A percentile compares a stretch with the other conserved stretches of the same genome.
phyloP scores from a whole-genome alignment of 2,329 filamentous ascomycete genomes.

The Tympanopsis confertula region DNA sequence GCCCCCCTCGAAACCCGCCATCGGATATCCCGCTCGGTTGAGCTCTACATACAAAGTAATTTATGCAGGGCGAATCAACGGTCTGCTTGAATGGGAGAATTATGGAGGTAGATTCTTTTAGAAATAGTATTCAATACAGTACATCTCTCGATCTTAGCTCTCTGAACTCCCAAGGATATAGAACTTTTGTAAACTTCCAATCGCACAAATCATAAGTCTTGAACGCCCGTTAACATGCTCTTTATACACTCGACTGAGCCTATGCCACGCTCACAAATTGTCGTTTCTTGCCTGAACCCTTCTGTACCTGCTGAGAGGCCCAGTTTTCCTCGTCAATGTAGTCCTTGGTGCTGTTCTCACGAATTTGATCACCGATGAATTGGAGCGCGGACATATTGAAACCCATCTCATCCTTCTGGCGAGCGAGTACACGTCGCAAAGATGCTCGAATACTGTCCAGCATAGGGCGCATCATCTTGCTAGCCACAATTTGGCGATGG shows the following conservation, averaged over 20 bases:
- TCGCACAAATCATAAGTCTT: no score
- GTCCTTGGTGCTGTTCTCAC: conserved; percentile 60
- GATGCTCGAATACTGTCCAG: conserved; percentile 68
- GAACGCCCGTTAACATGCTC: no score
- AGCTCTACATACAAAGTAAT: no score
- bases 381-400: conserved; percentile 81
- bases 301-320: conserved; percentile 38
- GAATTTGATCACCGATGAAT: conserved; percentile 64
- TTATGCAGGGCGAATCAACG: no score
- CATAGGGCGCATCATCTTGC: conserved; percentile 68
- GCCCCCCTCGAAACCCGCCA: no score
- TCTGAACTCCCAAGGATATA: conserved; percentile 21
- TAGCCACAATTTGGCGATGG: conserved; percentile 83
- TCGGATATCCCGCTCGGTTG: no score
- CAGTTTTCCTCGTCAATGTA: conserved; percentile 69
- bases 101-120: no score
- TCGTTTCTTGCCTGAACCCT: conserved; percentile 42
- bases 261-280: conserved; percentile 74
- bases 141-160: no score
- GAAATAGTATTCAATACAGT: no score
- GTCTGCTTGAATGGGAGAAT: no score
- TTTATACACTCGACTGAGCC: no score
- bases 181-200: conserved; percentile 18
- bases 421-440: conserved; percentile 56
- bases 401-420: conserved; percentile 82